Evolutionary conservation across 108 stramenopile species (phyloP), one percentile per base, ranked within the genome.

Genomic region (Ochromonas danica): DNA sequence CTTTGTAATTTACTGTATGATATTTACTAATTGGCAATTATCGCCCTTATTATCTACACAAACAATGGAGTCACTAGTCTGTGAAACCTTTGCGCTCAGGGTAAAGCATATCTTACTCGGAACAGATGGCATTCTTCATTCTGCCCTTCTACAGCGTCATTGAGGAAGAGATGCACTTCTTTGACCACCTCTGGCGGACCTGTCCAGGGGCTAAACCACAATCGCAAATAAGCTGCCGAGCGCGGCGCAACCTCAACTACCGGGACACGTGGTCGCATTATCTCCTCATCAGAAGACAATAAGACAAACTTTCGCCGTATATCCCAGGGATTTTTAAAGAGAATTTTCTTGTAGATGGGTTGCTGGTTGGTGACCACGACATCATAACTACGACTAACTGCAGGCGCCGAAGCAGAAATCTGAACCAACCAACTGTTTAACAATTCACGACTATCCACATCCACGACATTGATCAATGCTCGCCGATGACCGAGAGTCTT

Each of bases 321-420:
- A 65, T 70, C 78, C 89, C 89, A 90, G 1, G 88, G 88, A 62
- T 90, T 90, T 14, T 77, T 40, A 61, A 87, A 90, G 25, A 85
- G 61, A 1, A 90, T 86, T 22, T 87, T 87, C 77, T 90, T 90
- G 79, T 84, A 82, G 10, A 77, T 40, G 39, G 80, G 81, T 25
- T 62, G 62, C 42, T 43, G 65, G 0, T 71, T 10, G 22, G 85
- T 78, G 0, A 89, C 43, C 3, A 81, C 84, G 30, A 89, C 85
- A 30, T 88, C 88, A 42, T 88, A 90, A 6, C 87, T 81, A 43
- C 87, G 87, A 42, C 83, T 86, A 27, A 90, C 81, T 1, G 85
- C 85, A 0, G 89, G 89, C 27, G 82, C 57, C 40, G 61, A 41
- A 1, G 80, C 83, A 25, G 85, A 82, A 25, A 83, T 83, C 38